Evolutionary conservation across 1,139 yeast species (phyloP).

Genomic region (Saccharomycopsis crataegensis): DNA sequence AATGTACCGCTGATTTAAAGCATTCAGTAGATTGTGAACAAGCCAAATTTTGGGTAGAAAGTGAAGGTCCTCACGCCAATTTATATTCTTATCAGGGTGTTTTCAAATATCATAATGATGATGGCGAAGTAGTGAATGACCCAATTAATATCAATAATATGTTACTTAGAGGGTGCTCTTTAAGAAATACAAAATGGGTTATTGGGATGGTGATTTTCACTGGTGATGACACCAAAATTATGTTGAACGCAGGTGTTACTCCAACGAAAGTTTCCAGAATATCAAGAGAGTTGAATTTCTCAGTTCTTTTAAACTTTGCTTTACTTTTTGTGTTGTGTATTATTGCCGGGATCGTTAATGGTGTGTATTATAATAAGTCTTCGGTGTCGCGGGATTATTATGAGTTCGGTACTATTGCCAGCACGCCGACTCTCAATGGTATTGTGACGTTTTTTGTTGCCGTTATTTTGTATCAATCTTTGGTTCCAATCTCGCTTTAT

Average conservation of each 20-base stretch:
- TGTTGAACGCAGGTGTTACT: constrained; percentile 88
- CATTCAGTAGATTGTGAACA: constrained; percentile 68
- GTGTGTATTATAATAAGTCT: constrained; percentile 52
- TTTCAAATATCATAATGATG: constrained; percentile 47
- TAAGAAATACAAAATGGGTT: constrained; percentile 91
- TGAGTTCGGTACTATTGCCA: constrained; percentile 62
- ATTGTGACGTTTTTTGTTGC: constrained; percentile 82
- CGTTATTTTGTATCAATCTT: constrained; percentile 78
- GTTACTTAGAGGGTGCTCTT: constrained; percentile 81
- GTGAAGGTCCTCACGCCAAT: constrained; percentile 84
- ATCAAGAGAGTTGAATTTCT: constrained; percentile 72
- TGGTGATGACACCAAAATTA: constrained; percentile 85
- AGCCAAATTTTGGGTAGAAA: constrained; percentile 76
- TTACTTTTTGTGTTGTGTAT: constrained; percentile 74
- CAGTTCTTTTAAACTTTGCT: constrained; percentile 72
- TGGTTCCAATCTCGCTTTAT: constrained; percentile 92
- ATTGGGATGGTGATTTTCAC: constrained; percentile 86
- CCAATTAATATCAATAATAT: constrained; percentile 75
- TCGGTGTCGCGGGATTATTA: constrained; percentile 57
- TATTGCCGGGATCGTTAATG: constrained; percentile 76
- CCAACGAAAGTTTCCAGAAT: constrained; percentile 86
- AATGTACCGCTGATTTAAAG: constrained; percentile 56
- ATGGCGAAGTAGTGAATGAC: constrained; percentile 44
- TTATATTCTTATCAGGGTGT: constrained; percentile 85
- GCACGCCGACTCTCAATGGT: constrained; percentile 66